A percentile compares a stretch with the other conserved stretches of the same genome.
Conservation (phyloP, 441 rosid genomes). For the Gossypium davidsonii region DNA sequence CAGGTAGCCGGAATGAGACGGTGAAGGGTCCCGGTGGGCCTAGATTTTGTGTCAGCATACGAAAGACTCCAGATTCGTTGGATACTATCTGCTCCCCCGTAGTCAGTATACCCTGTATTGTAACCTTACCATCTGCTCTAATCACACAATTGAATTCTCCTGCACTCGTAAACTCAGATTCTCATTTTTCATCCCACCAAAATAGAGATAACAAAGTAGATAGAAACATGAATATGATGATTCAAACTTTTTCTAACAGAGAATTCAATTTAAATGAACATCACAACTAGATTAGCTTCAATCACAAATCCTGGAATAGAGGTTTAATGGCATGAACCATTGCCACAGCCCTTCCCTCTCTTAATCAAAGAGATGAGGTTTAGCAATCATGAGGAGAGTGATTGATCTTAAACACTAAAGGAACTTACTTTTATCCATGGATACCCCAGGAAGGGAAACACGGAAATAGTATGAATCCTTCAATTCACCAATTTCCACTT, state of each 20-base stretch:
- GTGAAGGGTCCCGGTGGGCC: slow-evolving; percentile 72
- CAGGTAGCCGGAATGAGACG: slow-evolving; percentile 58
- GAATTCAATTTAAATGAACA: neutral
- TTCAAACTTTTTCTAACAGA: neutral
- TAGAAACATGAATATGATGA: neutral
- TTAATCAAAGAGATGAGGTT: neutral
- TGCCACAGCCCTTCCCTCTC: neutral
- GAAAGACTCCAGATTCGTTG: slow-evolving; percentile 50
- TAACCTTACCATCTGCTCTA: slow-evolving; percentile 50
- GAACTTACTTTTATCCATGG: slow-evolving; percentile 65
- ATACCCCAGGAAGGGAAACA: slow-evolving; percentile 74
- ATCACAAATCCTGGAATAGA: neutral
- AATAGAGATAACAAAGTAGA: neutral
- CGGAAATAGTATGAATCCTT: slow-evolving; percentile 60
- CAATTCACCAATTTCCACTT: slow-evolving; percentile 50
- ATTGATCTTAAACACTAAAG: slow-evolving; percentile 5
- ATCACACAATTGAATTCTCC: slow-evolving; percentile 68
- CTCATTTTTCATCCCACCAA: slow-evolving; percentile 9
- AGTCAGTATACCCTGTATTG: slow-evolving; percentile 56
- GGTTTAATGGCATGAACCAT: neutral
- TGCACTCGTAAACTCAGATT: slow-evolving; percentile 23
- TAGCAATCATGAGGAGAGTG: slow-evolving; percentile 11
- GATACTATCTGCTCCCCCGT: slow-evolving; percentile 67
- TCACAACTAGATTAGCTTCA: neutral
- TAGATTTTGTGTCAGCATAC: slow-evolving; percentile 62